A percentile compares a stretch with the other conserved stretches of the same genome.
Conservation (phyloP, 768 basidiomycete species). For the Termitomyces sp. region DNA sequence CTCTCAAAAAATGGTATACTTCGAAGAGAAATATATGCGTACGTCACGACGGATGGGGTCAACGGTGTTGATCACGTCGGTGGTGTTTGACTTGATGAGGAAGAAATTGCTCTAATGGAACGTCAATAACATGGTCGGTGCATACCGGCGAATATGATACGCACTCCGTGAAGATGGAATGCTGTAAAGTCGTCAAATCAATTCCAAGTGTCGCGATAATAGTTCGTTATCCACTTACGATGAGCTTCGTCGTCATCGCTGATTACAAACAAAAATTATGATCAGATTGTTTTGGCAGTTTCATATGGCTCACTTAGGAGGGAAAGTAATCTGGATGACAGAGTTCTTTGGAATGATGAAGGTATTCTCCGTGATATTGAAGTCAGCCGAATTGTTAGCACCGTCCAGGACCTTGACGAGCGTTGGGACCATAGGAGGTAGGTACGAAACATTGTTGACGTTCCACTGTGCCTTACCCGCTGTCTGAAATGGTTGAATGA, state of each 20-base stretch:
- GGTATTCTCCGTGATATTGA: slow-evolving; percentile 32
- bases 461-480: slow-evolving; percentile 23
- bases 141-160: background rate
- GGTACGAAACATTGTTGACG: slow-evolving; percentile 29
- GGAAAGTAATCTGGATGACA: slow-evolving; percentile 35
- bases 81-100: slow-evolving; percentile 32
- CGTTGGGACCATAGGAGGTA: slow-evolving; percentile 25
- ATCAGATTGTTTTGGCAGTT: background rate
- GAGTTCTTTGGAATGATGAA: slow-evolving; percentile 36
- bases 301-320: slow-evolving; percentile 15
- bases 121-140: background rate
- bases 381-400: slow-evolving; percentile 21
- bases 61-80: slow-evolving; percentile 32
- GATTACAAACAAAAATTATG: background rate
- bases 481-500: slow-evolving; percentile 5
- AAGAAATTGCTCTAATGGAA: slow-evolving; percentile 31
- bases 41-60: slow-evolving; percentile 43
- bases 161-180: slow-evolving; percentile 29
- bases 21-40: background rate
- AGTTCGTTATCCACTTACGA: slow-evolving; percentile 14
- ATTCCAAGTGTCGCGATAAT: too few relatives aligned
- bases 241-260: slow-evolving; percentile 26
- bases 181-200: slow-evolving; percentile 8
- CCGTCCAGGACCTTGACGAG: slow-evolving; percentile 34
- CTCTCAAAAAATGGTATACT: background rate